phyloP scores from a whole-genome alignment of 768 basidiomycete genomes.

The Kwoniella dendrophila region DNA sequence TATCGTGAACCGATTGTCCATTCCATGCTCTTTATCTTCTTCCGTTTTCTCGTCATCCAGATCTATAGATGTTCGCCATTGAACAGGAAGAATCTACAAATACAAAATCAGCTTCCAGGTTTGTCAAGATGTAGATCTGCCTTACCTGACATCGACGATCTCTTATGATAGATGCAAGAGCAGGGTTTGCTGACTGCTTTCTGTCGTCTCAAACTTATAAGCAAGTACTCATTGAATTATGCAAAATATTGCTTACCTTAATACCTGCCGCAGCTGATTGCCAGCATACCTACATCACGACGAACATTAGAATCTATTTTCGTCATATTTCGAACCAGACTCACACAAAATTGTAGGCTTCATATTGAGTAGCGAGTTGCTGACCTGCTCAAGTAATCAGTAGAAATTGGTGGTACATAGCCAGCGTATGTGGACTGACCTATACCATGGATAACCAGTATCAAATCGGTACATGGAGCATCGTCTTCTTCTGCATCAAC shows the following conservation, averaged over 20 bases:
- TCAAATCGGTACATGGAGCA: slow-evolving; percentile 57
- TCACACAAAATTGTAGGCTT: slow-evolving; percentile 59
- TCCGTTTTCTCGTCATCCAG: slow-evolving; percentile 56
- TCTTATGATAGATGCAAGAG: slow-evolving; percentile 58
- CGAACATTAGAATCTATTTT: not conserved
- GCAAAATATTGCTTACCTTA: slow-evolving; percentile 46
- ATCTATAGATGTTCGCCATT: slow-evolving; percentile 57
- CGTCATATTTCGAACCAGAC: not conserved
- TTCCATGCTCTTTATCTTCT: slow-evolving; percentile 55
- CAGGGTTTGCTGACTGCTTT: slow-evolving; percentile 57
- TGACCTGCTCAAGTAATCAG: slow-evolving; percentile 32
- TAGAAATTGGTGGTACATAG: slow-evolving; percentile 25
- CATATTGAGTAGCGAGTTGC: slow-evolving; percentile 57
- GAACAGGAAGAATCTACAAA: slow-evolving; percentile 57
- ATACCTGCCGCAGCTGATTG: slow-evolving; percentile 57
- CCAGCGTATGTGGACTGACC: slow-evolving; percentile 41
- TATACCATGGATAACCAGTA: slow-evolving; percentile 60
- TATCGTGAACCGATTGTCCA: slow-evolving; percentile 59
- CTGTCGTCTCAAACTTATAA: slow-evolving; percentile 41
- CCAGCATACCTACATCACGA: slow-evolving; percentile 49
- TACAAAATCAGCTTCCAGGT: not conserved
- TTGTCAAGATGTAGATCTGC: too few relatives aligned
- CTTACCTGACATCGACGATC: slow-evolving; percentile 56
- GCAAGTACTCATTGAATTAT: not conserved
- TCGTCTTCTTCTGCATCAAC: slow-evolving; percentile 51